phyloP scores from a whole-genome alignment of 2,329 filamentous ascomycete genomes.

The Venturia carpophila region DNA sequence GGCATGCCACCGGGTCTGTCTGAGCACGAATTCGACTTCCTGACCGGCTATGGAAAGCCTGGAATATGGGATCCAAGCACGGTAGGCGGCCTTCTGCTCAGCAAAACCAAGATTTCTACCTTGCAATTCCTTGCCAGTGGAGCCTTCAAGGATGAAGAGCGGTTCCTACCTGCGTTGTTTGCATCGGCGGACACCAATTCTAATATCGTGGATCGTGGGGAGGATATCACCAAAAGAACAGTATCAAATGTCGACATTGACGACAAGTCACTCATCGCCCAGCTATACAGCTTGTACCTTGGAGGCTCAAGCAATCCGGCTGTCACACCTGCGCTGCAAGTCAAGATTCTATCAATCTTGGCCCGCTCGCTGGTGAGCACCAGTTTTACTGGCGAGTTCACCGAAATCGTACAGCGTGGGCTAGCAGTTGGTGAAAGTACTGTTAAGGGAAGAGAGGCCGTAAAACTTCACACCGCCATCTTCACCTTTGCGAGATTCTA shows the following conservation, averaged over 20 bases:
- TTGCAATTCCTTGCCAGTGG: slow-evolving; percentile 72
- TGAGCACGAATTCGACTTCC: slow-evolving; percentile 58
- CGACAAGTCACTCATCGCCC: slow-evolving; percentile 51
- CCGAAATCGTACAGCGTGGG: slow-evolving; percentile 3
- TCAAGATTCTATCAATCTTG: slow-evolving; percentile 56
- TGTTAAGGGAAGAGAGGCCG: slow-evolving; percentile 12
- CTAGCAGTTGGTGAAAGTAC: slow-evolving; percentile 6
- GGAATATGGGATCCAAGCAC: slow-evolving; percentile 58
- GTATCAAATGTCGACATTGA: slow-evolving; percentile 63
- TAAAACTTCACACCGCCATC: slow-evolving; percentile 14
- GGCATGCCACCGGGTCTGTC: slow-evolving; percentile 53
- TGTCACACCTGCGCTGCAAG: slow-evolving; percentile 52
- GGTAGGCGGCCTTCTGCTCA: slow-evolving; percentile 56
- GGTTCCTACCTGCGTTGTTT: slow-evolving; percentile 75
- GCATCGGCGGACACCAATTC: slow-evolving; percentile 78
- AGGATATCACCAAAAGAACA: slow-evolving; percentile 79
- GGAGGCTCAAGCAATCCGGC: slow-evolving; percentile 41
- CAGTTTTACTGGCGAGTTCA: slow-evolving; percentile 6
- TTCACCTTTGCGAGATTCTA: slow-evolving; percentile 70
- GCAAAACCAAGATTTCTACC: slow-evolving; percentile 61
- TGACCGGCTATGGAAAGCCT: slow-evolving; percentile 57
- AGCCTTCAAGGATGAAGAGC: slow-evolving; percentile 74
- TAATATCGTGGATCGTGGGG: slow-evolving; percentile 72
- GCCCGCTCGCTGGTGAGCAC: slow-evolving; percentile 12
- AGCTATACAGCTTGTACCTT: slow-evolving; percentile 66